These are phyloP conservation scores for Aspergillus pseudoglaucus DNA, from an alignment of 2,329 filamentous ascomycete genomes.

Conservation along the genomic window DNA sequence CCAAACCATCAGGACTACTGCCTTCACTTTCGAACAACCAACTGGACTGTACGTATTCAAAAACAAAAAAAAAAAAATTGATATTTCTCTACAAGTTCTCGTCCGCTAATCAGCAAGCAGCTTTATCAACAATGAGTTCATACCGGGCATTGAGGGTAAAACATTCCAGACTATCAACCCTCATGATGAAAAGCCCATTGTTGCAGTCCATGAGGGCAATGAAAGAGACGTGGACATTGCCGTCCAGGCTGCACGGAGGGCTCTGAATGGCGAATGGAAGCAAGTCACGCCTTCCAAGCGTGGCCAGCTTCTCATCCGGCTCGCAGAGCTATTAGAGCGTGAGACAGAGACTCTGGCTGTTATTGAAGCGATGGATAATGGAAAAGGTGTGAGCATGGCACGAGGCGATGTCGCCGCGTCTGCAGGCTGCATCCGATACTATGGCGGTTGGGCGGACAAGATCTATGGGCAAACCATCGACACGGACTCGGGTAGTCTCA, in stretches of 20 bases:
- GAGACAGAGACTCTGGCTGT: conserved; percentile 18
- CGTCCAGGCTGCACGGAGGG: conserved; percentile 22
- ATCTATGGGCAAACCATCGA: conserved; percentile 75
- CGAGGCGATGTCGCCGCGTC: conserved; percentile 55
- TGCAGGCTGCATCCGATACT: conserved; percentile 67
- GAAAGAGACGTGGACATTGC: conserved; percentile 28
- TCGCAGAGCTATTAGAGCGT: conserved; percentile 21
- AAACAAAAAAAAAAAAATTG: neutral
- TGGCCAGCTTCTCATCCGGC: conserved; percentile 16
- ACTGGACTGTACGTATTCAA: conserved; percentile 18
- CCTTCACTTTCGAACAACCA: conserved; percentile 24
- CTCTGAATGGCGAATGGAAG: conserved; percentile 21
- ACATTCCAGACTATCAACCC: conserved; percentile 30
- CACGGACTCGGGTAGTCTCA: conserved; percentile 40
- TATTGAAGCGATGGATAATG: conserved; percentile 26
- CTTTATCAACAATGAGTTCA: conserved; percentile 31
- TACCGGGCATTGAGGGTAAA: conserved; percentile 20
- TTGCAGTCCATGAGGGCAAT: conserved; percentile 23
- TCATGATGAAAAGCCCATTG: conserved; percentile 22
- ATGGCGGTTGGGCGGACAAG: conserved; percentile 81
- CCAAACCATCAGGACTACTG: conserved; percentile 21
- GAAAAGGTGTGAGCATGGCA: conserved; percentile 20
- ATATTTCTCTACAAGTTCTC: neutral
- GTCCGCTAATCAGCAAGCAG: conserved; percentile 6
- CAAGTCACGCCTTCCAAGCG: conserved; percentile 16